These are phyloP conservation scores for Exsudoporus frostii DNA, from an alignment of 768 basidiomycete genomes.

Conservation along the genomic window DNA sequence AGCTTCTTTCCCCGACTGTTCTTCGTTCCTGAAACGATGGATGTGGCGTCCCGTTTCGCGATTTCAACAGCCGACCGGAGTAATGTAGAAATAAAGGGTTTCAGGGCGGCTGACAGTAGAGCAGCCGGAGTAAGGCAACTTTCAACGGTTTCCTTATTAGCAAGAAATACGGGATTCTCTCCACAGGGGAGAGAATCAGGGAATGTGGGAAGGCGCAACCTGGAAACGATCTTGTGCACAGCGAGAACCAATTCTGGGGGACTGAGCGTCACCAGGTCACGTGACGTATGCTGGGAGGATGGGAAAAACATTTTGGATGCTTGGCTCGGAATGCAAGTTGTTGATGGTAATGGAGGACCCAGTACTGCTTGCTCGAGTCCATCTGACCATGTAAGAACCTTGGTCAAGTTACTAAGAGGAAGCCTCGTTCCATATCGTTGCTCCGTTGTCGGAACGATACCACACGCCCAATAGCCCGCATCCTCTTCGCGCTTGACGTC, in stretches of 20 bases:
- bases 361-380: slow-evolving; percentile 18
- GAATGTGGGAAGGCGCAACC: slow-evolving; percentile 21
- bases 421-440: slow-evolving; percentile 17
- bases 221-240: slow-evolving; percentile 22
- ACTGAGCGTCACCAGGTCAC: slow-evolving; percentile 19
- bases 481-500: slow-evolving; percentile 21
- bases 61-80: slow-evolving; percentile 33
- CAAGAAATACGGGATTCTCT: slow-evolving; percentile 6
- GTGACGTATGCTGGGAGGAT: slow-evolving; percentile 17
- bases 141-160: slow-evolving; percentile 20
- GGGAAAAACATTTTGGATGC: slow-evolving; percentile 3
- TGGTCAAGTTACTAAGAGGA: slow-evolving; percentile 19
- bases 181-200: slow-evolving; percentile 10
- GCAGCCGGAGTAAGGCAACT: slow-evolving; percentile 35
- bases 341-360: slow-evolving; percentile 1
- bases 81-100: slow-evolving; percentile 33
- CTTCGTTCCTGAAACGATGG: slow-evolving; percentile 17
- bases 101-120: slow-evolving; percentile 33
- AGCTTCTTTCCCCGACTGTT: slow-evolving; percentile 19
- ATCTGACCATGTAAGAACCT: slow-evolving; percentile 10
- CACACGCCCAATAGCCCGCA: slow-evolving; percentile 20
- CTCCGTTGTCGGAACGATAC: slow-evolving; percentile 21
- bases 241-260: slow-evolving; percentile 31
- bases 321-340: slow-evolving; percentile 3
- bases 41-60: slow-evolving; percentile 31